Base-by-base conservation (phyloP, 805 yeast genomes). In the Metschnikowia continentalis region DNA sequence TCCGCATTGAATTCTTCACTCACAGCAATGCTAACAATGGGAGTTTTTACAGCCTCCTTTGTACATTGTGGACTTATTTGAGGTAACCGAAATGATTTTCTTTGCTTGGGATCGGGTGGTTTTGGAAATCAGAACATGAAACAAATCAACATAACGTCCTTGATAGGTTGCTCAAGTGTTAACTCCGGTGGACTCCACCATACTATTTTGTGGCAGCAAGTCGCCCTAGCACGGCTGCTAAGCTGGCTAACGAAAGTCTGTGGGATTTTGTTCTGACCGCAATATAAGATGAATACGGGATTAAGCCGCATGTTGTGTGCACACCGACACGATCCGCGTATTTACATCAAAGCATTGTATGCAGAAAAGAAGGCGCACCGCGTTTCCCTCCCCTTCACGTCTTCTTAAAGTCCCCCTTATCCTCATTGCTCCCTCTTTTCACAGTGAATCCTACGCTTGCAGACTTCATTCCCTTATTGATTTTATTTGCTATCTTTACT, bases 281-380 rank as follows among this genome's bases (percentile, higher is more conserved):
- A 42, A 42, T 20, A 32, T 26, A 37, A n/a, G 32, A 42, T 20
- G 11, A 33, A 30, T 33, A 42, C 26, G 38, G 17, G 30, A 42
- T 15, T 45, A 19, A 36, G 13, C 33, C 37, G 17, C 42, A 22
- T 26, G 36, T 26, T 36, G 17, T 38, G 30, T 53, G 56, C 54
- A 53, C 46, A 38, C 41, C 46, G 54, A 53, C 56, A 50, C 56
- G 56, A 43, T 35, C 33, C 36, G 42, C 50, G 43, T 52, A 42
- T 52, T 49, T 42, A 46, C 33, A 6, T 20, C 7, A 6, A n/a
- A 15, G 11, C n/a, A 10, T 32, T 35, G 17, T n/a, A 15, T 53
- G 54, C 54, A 53, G 52, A 11, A 7, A 8, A 3, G 15, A 40
- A 22, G 26, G n/a, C 23, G 42, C 42, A 49, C 40, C 56, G 56